Conservation (phyloP, 2,329 filamentous ascomycete species). For the Penicillium thymicola region DNA sequence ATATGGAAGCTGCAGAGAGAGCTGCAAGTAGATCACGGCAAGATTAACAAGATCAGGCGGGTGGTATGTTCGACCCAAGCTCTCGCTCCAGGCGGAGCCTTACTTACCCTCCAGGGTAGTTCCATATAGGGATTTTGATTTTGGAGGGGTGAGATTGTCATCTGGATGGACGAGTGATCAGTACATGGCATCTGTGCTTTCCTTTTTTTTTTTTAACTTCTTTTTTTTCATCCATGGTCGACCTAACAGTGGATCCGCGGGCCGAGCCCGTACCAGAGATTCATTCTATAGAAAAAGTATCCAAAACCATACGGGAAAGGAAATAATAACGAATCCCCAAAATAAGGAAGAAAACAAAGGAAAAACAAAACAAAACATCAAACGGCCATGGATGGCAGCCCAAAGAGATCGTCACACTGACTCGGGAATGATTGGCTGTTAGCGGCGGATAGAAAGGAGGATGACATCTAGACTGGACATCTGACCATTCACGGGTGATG, state of each 20-base stretch:
- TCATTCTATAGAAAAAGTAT: slow-evolving; percentile 1
- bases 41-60: background rate
- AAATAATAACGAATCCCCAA: background rate
- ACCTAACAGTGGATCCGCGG: slow-evolving; percentile 22
- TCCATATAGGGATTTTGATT: background rate
- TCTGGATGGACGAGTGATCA: slow-evolving; percentile 23
- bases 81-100: background rate
- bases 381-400: background rate
- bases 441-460: slow-evolving; percentile 1
- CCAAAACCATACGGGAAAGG: background rate
- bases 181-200: slow-evolving; percentile 20
- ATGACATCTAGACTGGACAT: slow-evolving; percentile 5
- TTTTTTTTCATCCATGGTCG: slow-evolving; percentile 2
- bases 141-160: slow-evolving; percentile 15
- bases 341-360: background rate
- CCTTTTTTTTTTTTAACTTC: background rate
- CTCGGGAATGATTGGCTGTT: slow-evolving; percentile 9
- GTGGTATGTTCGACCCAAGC: slow-evolving; percentile 3
- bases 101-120: background rate
- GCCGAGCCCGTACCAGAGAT: slow-evolving; percentile 20
- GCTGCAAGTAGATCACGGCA: slow-evolving; percentile 6
- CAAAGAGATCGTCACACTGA: slow-evolving; percentile 9
- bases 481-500: slow-evolving; percentile 4
- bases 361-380: background rate
- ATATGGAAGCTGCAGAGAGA: slow-evolving; percentile 8